These are phyloP conservation scores for Amoebophrya sp. DNA, from an alignment of 169 alveolate species.

Conservation along the genomic window DNA sequence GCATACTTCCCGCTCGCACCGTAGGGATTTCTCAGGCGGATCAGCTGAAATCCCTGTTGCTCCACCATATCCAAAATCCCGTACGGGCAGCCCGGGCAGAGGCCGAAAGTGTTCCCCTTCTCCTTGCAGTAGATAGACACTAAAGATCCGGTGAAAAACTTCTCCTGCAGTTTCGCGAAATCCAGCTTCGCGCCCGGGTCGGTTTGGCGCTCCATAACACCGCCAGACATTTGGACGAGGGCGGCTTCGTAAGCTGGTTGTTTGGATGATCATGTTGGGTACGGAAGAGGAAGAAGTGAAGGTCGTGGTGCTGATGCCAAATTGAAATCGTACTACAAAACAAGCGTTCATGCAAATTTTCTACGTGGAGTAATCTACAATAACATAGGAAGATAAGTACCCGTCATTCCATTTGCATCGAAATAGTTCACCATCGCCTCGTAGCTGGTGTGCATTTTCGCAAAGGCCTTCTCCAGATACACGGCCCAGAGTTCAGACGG, in stretches of 20 bases:
- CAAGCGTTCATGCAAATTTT: no score
- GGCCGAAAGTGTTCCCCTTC: background rate
- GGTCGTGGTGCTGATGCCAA: no score
- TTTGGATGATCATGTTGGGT: no score
- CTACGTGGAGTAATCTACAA: no score
- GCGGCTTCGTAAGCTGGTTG: no score
- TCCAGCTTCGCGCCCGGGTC: background rate
- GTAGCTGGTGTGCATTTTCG: background rate
- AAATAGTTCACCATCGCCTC: background rate
- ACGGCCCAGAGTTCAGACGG: background rate
- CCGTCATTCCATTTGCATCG: background rate
- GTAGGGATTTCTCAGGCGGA: background rate
- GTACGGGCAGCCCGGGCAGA: background rate
- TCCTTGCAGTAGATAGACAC: background rate
- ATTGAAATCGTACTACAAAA: no score
- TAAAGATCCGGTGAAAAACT: background rate
- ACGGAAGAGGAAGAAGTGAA: no score
- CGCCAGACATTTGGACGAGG: no score
- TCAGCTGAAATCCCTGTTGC: background rate
- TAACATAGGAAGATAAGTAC: no score
- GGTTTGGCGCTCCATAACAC: no score
- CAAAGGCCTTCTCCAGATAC: background rate
- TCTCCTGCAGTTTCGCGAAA: background rate
- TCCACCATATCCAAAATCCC: background rate
- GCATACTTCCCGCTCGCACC: no score